A percentile compares a stretch with the other conserved stretches of the same genome.
phyloP scores from a whole-genome alignment of 2,329 filamentous ascomycete genomes.

The Pseudogymnoascus pannorum region DNA sequence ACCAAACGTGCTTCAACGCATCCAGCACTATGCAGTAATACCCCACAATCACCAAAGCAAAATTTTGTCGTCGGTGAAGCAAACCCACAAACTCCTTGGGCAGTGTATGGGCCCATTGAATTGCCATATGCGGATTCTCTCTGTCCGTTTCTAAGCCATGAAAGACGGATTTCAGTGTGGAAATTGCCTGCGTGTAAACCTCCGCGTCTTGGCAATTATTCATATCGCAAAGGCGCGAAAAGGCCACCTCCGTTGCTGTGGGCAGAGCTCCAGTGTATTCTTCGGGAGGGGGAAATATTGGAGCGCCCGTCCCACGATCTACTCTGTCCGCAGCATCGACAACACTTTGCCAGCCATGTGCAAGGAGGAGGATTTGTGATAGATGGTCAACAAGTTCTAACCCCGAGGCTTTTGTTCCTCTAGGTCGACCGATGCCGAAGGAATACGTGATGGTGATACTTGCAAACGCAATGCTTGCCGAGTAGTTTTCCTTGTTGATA shows the following conservation, averaged over 20 bases:
- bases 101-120: conserved; percentile 11
- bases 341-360: conserved; percentile 15
- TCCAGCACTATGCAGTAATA: conserved; percentile 15
- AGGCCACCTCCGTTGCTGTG: conserved; percentile 7
- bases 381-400: conserved; percentile 12
- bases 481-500: conserved; percentile 12
- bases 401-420: neutral
- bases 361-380: conserved; percentile 13
- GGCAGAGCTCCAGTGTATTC: neutral
- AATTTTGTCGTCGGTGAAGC: conserved; percentile 4
- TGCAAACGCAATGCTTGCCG: conserved; percentile 17
- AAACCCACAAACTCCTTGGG: conserved; percentile 12
- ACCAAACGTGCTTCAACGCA: conserved; percentile 12
- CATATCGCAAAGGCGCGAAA: conserved; percentile 10
- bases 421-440: conserved; percentile 11
- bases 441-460: conserved; percentile 15
- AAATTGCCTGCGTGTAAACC: conserved; percentile 11
- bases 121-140: conserved; percentile 10
- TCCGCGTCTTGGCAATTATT: conserved; percentile 8
- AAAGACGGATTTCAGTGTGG: conserved; percentile 12
- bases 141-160: neutral
- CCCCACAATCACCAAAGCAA: conserved; percentile 13
- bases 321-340: conserved; percentile 11
- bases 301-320: neutral
- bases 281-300: neutral